Evolutionary conservation across 73 alveolate genomes (phyloP).

Genomic region (Chromera velia): DNA sequence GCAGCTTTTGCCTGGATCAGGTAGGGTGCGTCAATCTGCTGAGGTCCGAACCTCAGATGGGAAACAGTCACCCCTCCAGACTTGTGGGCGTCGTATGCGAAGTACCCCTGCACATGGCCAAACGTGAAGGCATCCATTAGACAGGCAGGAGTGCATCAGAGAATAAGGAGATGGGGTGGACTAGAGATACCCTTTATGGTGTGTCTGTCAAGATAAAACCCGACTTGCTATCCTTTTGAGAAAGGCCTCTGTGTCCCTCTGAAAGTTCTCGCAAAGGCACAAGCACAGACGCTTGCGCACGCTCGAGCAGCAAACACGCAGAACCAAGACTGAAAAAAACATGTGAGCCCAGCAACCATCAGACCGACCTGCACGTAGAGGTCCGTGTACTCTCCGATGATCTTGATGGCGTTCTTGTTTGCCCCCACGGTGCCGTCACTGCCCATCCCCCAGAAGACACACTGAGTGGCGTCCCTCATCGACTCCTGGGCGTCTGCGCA

Average conservation of each 20-base stretch:
- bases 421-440: conserved; percentile 48
- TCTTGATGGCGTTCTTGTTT: conserved; percentile 43
- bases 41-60: conserved; percentile 39
- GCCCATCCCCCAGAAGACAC: conserved; percentile 33
- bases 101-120: conserved; percentile 8
- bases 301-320: too few relatives aligned
- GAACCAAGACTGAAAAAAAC: background rate
- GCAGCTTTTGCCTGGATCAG: conserved; percentile 16
- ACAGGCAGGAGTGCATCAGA: background rate
- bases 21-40: conserved; percentile 37
- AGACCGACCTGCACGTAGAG: conserved; percentile 29
- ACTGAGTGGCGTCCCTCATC: conserved; percentile 15
- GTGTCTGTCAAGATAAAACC: background rate
- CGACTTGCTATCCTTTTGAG: too few relatives aligned
- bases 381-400: conserved; percentile 29
- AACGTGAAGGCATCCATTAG: background rate
- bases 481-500: too few relatives aligned
- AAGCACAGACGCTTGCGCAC: too few relatives aligned
- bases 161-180: background rate
- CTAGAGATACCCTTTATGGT: too few relatives aligned
- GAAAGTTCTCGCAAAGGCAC: too few relatives aligned
- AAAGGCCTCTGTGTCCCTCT: too few relatives aligned
- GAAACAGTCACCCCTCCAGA: conserved; percentile 42
- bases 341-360: background rate
- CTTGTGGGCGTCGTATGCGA: conserved; percentile 29